Conservation (phyloP, 768 basidiomycete genomes). For the Lactifluus rugatus region DNA sequence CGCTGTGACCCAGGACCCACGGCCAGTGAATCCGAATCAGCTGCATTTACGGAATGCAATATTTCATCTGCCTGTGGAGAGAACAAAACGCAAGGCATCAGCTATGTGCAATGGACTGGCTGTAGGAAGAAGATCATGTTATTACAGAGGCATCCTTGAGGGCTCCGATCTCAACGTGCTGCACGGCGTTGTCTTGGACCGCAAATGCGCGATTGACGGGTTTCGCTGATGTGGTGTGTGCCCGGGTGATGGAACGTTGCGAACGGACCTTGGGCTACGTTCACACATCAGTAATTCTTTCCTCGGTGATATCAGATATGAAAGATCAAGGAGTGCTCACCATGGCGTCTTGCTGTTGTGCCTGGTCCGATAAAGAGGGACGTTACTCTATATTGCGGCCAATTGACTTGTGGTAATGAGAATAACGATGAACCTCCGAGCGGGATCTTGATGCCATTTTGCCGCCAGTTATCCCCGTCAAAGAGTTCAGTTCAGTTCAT, state of each 20-base stretch:
- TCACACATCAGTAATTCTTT: background rate
- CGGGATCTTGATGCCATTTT: background rate
- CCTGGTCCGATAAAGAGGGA: background rate
- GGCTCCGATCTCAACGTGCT: conserved; percentile 39
- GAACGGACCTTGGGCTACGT: conserved; percentile 30
- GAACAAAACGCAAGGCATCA: no score
- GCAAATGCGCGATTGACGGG: conserved; percentile 41
- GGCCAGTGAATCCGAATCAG: conserved; percentile 16
- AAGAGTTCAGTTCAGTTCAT: no score
- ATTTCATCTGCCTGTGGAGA: conserved; percentile 36
- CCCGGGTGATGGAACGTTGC: conserved; percentile 38
- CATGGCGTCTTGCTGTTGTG: background rate
- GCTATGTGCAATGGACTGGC: background rate
- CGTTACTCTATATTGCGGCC: background rate
- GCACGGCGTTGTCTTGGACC: conserved; percentile 38
- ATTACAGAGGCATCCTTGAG: conserved; percentile 34
- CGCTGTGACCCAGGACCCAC: conserved; percentile 4
- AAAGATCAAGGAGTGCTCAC: conserved; percentile 1
- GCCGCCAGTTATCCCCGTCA: no score
- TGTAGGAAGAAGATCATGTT: conserved; percentile 6
- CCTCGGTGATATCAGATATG: background rate
- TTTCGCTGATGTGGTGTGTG: conserved; percentile 36
- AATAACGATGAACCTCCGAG: background rate
- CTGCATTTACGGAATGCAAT: conserved; percentile 28
- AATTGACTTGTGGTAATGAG: background rate